A percentile compares a stretch with the other conserved stretches of the same genome.
Evolutionary conservation across 805 yeast species (phyloP).

Genomic region (Yarrowia sp.): DNA sequence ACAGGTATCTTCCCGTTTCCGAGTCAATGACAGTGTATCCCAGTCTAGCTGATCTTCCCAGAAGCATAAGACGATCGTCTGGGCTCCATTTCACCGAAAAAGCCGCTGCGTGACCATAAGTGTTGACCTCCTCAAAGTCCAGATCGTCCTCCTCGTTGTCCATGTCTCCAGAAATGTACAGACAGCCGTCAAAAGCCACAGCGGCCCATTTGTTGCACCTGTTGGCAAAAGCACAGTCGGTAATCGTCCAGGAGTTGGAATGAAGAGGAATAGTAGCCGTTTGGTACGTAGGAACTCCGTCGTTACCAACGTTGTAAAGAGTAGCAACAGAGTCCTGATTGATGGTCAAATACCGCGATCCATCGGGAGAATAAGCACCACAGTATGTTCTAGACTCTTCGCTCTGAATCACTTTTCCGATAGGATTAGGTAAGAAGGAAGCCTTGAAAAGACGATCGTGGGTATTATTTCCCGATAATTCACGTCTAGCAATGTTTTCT

Average conservation of each 20-base stretch:
- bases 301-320: not conserved
- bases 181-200: not conserved
- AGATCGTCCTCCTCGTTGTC: not conserved
- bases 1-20: not conserved
- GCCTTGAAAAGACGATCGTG: not conserved
- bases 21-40: slow-evolving; percentile 13
- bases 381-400: not conserved
- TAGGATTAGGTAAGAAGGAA: slow-evolving; percentile 1
- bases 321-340: not conserved
- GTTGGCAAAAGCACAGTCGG: slow-evolving; percentile 12
- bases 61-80: not conserved
- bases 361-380: not conserved
- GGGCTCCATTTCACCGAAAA: slow-evolving; percentile 4
- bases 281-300: not conserved
- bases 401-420: slow-evolving; percentile 13
- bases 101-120: not conserved
- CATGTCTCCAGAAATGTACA: not conserved
- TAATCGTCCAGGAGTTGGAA: slow-evolving; percentile 16
- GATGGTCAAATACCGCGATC: not conserved
- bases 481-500: slow-evolving; percentile 1
- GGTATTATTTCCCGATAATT: not conserved
- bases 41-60: not conserved
- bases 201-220: not conserved
- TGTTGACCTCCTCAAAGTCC: not conserved
- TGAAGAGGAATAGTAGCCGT: not conserved